phyloP scores from a whole-genome alignment of 305 asterid genomes.

The Solanum hybrid region DNA sequence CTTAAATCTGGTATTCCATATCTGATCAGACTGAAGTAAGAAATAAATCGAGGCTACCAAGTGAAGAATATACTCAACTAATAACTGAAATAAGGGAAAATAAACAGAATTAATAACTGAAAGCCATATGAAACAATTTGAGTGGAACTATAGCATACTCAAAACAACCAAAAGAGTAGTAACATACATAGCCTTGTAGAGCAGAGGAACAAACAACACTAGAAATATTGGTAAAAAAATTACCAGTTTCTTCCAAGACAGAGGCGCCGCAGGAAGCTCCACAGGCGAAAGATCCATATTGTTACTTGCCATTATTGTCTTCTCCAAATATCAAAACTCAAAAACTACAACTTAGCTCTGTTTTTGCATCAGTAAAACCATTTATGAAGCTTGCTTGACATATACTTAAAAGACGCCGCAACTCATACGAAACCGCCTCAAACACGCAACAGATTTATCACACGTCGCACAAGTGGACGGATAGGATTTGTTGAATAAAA shows the following conservation, averaged over 20 bases:
- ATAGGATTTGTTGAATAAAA: background rate
- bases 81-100: background rate
- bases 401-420: background rate
- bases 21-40: background rate
- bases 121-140: background rate
- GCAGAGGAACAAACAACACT: background rate
- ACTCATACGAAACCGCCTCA: background rate
- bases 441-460: background rate
- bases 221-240: background rate
- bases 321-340: background rate
- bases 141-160: background rate
- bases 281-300: conserved; percentile 6
- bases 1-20: background rate
- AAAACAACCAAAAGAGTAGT: background rate
- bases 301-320: background rate
- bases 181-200: background rate
- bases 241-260: conserved; percentile 60
- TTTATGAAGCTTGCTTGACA: background rate
- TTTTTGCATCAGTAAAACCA: background rate
- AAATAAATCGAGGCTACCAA: background rate
- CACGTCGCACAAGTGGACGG: background rate
- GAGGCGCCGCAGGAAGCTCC: conserved; percentile 60
- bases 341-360: background rate
- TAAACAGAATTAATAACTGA: background rate
- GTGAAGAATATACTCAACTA: background rate